A percentile compares a stretch with the other conserved stretches of the same genome.
phyloP scores from a whole-genome alignment of 73 alveolate species.

The Tetrahymena borealis region DNA sequence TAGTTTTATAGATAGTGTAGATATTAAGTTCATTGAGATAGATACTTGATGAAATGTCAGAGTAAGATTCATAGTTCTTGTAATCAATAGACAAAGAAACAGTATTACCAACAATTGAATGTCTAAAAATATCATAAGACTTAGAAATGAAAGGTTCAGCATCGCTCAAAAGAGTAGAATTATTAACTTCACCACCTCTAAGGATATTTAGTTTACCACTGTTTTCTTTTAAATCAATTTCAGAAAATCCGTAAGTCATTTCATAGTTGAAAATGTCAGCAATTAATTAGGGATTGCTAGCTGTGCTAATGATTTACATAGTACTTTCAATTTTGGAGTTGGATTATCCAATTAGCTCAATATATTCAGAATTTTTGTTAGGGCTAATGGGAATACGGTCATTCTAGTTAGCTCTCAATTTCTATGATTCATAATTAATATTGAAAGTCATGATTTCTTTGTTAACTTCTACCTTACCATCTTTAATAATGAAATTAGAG shows the following conservation, averaged over 20 bases:
- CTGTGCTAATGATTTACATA: not conserved
- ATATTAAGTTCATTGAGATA: not conserved
- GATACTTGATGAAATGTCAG: not conserved
- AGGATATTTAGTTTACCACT: not conserved
- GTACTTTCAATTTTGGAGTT: not conserved
- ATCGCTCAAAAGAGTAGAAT: not conserved
- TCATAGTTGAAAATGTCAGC: not conserved
- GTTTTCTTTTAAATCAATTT: not conserved
- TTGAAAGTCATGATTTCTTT: not conserved
- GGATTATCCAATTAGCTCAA: not conserved
- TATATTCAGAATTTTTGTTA: not conserved
- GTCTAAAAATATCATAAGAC: not conserved
- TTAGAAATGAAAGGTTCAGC: not conserved
- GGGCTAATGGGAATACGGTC: not conserved
- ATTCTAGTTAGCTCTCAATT: not conserved
- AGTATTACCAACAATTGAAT: not conserved
- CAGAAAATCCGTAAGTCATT: not conserved
- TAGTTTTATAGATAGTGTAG: not conserved
- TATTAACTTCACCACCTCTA: not conserved
- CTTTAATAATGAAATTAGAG: not conserved
- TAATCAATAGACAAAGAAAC: not conserved
- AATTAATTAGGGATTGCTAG: not conserved
- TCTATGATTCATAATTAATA: not conserved
- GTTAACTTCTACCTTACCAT: not conserved
- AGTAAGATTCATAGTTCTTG: not conserved